Conservation (phyloP, 2,329 filamentous ascomycete species). For the Setomelanomma holmii region DNA sequence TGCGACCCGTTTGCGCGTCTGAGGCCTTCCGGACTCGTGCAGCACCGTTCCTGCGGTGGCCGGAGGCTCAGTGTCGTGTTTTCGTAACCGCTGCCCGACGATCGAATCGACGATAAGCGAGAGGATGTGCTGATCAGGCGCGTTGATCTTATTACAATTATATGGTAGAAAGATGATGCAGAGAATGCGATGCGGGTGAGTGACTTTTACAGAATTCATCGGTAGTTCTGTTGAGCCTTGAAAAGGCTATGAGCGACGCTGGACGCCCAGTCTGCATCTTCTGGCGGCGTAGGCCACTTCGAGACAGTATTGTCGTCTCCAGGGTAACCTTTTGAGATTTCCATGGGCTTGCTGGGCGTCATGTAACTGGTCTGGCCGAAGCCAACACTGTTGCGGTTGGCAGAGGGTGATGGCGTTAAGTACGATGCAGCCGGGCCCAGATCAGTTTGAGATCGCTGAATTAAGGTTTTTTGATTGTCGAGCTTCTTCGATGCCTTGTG, state of each 20-base stretch:
- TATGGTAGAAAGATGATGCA: constrained; percentile 34
- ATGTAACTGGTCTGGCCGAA: constrained; percentile 72
- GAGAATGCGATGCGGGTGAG: constrained; percentile 34
- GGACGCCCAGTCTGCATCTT: constrained; percentile 88
- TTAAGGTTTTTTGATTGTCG: constrained; percentile 59
- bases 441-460: constrained; percentile 66
- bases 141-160: constrained; percentile 43
- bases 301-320: too few species aligned
- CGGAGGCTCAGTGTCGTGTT: constrained; percentile 39
- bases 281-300: constrained; percentile 95
- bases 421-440: constrained; percentile 66
- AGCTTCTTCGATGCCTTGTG: constrained; percentile 76
- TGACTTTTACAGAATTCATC: constrained; percentile 31
- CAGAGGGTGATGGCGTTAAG: constrained; percentile 78
- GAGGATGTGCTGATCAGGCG: constrained; percentile 32
- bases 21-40: constrained; percentile 35
- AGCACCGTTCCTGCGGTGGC: constrained; percentile 49
- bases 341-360: constrained; percentile 72
- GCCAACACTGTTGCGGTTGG: constrained; percentile 77
- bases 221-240: constrained; percentile 47
- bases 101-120: constrained; percentile 35
- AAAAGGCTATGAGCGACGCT: constrained; percentile 76
- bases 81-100: constrained; percentile 37
- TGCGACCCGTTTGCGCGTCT: constrained; percentile 29
- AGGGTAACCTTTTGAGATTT: too few species aligned